Base-by-base conservation (phyloP, 2,329 filamentous ascomycete genomes). In the Microcyclosporella mali region DNA sequence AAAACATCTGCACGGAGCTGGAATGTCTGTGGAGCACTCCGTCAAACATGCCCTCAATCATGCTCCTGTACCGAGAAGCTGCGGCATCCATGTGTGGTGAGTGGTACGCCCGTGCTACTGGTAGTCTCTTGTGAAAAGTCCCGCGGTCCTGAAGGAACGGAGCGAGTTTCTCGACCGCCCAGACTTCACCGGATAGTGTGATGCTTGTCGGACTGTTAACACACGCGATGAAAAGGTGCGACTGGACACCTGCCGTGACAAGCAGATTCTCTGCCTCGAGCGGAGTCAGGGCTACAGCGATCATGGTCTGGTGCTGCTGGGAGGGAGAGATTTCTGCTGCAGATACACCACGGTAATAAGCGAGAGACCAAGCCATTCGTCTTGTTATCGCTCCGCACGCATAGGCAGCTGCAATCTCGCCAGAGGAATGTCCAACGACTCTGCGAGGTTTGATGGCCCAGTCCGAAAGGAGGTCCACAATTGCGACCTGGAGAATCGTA, bases 121-220 rank as follows among this genome's bases (percentile, higher is more conserved):
- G 11, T 6, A 34, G 31, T 6, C 16, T 16, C 11, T 21, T 16
- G 10, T 33, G 28, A 45, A 73, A 71, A 3, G 59, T 55, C 3
- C 60, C 54, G 14, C 63, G 47, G 2, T 56, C 49, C 0, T 63
- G 50, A 1, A 72, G 44, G 0, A 57, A 48, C 1, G 47, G 40
- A 3, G 59, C 52, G 0, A 56, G 42, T 25, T 63, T 51, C 0
- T 61, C 43, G 3, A 73, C 62, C 3, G 56, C 59, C 44, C 62
- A 46, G 3, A 10, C 11, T 21, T 19, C 3, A 1, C 40, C 71
- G 6, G 69, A 70, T 0, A 72, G 29, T 0, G 71, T 75, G 1
- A 72, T 55, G 30, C 64, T 68, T 1, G 46, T 34, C 0, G 68
- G 61, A 18, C 60, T 63, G 47, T 74, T 74, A 36, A 58, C 31